Conservation (phyloP, 2,329 filamentous ascomycete species). For the Microdochium trichocladiopsis region DNA sequence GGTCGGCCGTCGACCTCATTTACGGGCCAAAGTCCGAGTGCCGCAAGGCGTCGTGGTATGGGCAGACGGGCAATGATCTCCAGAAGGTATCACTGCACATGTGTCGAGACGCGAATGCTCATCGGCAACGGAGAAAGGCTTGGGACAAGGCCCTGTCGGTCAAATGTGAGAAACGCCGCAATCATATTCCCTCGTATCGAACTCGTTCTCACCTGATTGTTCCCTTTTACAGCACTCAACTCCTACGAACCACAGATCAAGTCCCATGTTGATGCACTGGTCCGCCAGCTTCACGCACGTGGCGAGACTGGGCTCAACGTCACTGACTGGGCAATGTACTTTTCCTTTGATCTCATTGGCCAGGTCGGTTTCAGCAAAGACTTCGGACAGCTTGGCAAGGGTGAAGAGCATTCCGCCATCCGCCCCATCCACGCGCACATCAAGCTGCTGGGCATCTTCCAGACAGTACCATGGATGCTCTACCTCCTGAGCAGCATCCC, state of each 20-base stretch:
- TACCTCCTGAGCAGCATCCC: conserved; percentile 21
- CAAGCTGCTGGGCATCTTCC: conserved; percentile 20
- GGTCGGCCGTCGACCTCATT: conserved; percentile 16
- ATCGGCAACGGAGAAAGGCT: conserved; percentile 11
- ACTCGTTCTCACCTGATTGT: background rate
- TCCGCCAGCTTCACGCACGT: conserved; percentile 7
- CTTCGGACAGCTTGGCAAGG: conserved; percentile 13
- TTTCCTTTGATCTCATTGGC: conserved; percentile 9
- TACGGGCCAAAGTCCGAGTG: conserved; percentile 28
- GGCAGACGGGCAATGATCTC: conserved; percentile 10
- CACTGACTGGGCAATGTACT: conserved; percentile 13
- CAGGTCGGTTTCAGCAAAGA: conserved; percentile 10
- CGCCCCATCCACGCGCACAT: conserved; percentile 25
- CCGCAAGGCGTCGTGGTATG: conserved; percentile 32
- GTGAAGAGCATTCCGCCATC: conserved; percentile 20
- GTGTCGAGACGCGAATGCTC: conserved; percentile 18
- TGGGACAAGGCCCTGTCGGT: conserved; percentile 16
- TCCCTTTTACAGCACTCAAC: conserved; percentile 8
- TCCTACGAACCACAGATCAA: conserved; percentile 13
- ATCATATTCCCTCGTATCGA: background rate
- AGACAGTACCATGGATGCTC: conserved; percentile 26
- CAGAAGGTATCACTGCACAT: conserved; percentile 28
- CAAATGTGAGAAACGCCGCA: conserved; percentile 9
- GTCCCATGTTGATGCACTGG: conserved; percentile 8
- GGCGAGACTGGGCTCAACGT: conserved; percentile 8